phyloP scores from a whole-genome alignment of 2,329 filamentous ascomycete genomes.

The Colletotrichum sojae region DNA sequence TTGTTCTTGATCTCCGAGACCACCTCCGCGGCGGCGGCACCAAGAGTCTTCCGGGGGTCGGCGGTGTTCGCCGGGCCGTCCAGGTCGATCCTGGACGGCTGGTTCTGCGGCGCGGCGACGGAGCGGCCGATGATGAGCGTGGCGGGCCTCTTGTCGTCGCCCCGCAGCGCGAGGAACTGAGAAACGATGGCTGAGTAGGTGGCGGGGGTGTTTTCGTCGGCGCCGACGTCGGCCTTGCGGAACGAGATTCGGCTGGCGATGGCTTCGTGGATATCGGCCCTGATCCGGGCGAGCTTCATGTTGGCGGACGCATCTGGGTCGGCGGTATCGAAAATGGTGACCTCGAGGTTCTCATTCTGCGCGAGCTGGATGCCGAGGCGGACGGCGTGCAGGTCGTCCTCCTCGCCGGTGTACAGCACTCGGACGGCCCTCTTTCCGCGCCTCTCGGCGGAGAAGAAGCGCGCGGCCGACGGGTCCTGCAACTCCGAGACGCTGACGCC shows the following conservation, averaged over 20 bases:
- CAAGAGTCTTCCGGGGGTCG: background rate
- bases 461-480: conserved; percentile 20
- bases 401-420: conserved; percentile 4
- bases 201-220: background rate
- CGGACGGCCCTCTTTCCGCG: background rate
- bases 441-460: conserved; percentile 20
- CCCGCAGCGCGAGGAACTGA: background rate
- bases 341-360: conserved; percentile 17
- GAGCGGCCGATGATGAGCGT: conserved; percentile 20
- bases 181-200: background rate
- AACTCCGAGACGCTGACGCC: conserved; percentile 13
- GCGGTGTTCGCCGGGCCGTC: background rate
- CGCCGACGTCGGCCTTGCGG: background rate
- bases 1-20: conserved; percentile 2
- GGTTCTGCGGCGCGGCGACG: background rate
- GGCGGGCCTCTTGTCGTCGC: background rate
- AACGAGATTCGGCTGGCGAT: background rate
- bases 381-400: conserved; percentile 13
- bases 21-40: background rate
- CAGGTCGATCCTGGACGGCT: background rate
- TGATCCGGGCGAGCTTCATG: conserved; percentile 3
- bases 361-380: conserved; percentile 8
- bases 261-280: background rate
- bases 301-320: conserved; percentile 1
- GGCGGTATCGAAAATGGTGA: conserved; percentile 9